A percentile compares a stretch with the other conserved stretches of the same genome.
phyloP scores from a whole-genome alignment of 768 basidiomycete genomes.

The Leccinum truebloodii region DNA sequence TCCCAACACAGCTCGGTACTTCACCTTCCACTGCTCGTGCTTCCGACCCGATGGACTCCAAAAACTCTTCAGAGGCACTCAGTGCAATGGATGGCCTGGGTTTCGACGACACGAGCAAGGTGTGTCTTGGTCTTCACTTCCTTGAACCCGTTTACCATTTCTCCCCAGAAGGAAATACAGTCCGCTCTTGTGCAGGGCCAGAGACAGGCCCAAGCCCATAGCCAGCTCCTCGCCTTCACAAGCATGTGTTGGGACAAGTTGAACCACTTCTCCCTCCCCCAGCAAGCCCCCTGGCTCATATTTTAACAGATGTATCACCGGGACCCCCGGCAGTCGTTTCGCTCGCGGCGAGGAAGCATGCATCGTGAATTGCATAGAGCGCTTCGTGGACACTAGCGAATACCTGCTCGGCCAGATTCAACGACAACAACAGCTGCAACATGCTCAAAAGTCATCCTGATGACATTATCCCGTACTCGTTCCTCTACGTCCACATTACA shows the following conservation, averaged over 20 bases:
- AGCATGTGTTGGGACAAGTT: conserved; percentile 93
- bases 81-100: conserved; percentile 40
- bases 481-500: conserved; percentile 8
- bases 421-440: conserved; percentile 51
- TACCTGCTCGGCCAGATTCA: conserved; percentile 74
- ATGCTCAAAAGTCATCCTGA: conserved; percentile 24
- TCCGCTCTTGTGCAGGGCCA: conserved; percentile 77
- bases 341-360: conserved; percentile 80
- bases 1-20: background rate
- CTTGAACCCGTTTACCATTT: conserved; percentile 6
- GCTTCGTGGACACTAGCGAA: conserved; percentile 86
- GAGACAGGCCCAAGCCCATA: conserved; percentile 79
- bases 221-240: conserved; percentile 75
- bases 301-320: conserved; percentile 69
- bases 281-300: conserved; percentile 6
- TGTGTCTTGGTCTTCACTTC: conserved; percentile 26
- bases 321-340: conserved; percentile 76
- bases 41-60: conserved; percentile 21
- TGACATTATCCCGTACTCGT: conserved; percentile 1
- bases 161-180: conserved; percentile 74
- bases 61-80: conserved; percentile 26
- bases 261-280: conserved; percentile 28
- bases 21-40: background rate
- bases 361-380: conserved; percentile 85
- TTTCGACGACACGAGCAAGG: conserved; percentile 81